These are phyloP conservation scores for Typha latifolia DNA, from an alignment of 176 grass and related monocot genomes.

Conservation along the genomic window DNA sequence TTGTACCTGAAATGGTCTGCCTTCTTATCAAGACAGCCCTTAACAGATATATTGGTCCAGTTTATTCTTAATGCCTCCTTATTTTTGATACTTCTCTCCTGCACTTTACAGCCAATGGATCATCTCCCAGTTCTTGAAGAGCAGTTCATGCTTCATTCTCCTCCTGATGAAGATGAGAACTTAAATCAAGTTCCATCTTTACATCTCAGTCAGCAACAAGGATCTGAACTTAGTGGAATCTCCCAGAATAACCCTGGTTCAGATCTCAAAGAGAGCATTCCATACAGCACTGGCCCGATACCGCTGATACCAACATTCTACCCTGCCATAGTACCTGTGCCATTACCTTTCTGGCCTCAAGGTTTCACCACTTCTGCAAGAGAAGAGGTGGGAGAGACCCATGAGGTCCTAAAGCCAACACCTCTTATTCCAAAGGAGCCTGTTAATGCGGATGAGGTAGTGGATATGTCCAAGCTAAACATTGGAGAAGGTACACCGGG, in stretches of 20 bases:
- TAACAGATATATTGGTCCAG: not conserved
- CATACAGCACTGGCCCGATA: conserved; percentile 14
- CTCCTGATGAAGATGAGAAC: conserved; percentile 31
- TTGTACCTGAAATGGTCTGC: conserved; percentile 60
- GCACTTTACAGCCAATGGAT: conserved; percentile 39
- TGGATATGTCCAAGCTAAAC: conserved; percentile 70
- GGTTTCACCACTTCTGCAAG: conserved; percentile 19
- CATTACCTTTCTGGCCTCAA: conserved; percentile 37
- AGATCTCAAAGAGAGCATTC: conserved; percentile 22
- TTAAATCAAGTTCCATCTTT: conserved; percentile 28
- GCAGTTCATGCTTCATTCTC: conserved; percentile 17
- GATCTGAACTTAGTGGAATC: conserved; percentile 25
- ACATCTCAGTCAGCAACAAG: conserved; percentile 29
- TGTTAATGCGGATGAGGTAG: conserved; percentile 55
- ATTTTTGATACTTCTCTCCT: conserved; percentile 9
- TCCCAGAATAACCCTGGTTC: conserved; percentile 9
- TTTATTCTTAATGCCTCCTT: not conserved
- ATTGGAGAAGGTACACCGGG: conserved; percentile 39
- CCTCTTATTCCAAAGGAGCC: conserved; percentile 44
- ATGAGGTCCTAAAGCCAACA: conserved; percentile 61
- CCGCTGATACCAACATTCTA: conserved; percentile 31
- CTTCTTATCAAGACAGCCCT: not conserved
- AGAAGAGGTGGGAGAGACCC: conserved; percentile 15
- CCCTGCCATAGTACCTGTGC: conserved; percentile 32
- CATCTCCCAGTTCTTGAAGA: conserved; percentile 18